A percentile compares a stretch with the other conserved stretches of the same genome.
phyloP scores from a whole-genome alignment of 257 asterid species.

The Ajuga chamaepitys region DNA sequence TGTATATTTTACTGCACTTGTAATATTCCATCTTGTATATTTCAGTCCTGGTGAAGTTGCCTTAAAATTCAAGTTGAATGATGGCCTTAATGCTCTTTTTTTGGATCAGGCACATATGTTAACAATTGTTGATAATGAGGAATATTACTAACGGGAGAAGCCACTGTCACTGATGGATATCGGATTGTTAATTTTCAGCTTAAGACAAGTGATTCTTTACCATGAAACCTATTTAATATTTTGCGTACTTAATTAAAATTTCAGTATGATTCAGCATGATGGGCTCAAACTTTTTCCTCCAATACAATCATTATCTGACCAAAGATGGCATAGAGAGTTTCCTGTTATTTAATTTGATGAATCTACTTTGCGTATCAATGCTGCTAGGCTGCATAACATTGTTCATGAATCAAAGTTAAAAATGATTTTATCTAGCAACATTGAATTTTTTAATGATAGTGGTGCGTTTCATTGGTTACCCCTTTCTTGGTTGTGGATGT shows the following conservation, averaged over 20 bases:
- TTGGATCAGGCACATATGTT: conserved; percentile 87
- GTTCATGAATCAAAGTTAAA: no score
- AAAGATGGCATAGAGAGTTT: no score
- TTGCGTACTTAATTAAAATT: not conserved
- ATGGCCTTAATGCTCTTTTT: conserved; percentile 12
- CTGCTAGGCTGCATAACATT: no score
- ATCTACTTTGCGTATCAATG: no score
- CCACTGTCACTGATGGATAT: conserved; percentile 79
- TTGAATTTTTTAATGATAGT: no score
- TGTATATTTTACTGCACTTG: conserved; percentile 8
- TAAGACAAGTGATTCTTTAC: conserved; percentile 66
- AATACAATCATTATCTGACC: not conserved
- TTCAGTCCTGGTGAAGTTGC: conserved; percentile 8
- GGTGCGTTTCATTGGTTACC: no score
- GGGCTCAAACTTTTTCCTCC: not conserved
- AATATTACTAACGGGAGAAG: conserved; percentile 90
- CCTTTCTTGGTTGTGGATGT: no score
- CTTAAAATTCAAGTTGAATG: conserved; percentile 18
- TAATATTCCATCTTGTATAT: not conserved
- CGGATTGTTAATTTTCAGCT: conserved; percentile 63
- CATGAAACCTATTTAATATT: not conserved
- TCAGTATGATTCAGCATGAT: no score
- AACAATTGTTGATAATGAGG: conserved; percentile 88
- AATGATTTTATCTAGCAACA: no score
- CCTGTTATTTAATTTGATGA: no score